phyloP scores from a whole-genome alignment of 2,329 filamentous ascomycete species.

The Fusarium ramigenum region DNA sequence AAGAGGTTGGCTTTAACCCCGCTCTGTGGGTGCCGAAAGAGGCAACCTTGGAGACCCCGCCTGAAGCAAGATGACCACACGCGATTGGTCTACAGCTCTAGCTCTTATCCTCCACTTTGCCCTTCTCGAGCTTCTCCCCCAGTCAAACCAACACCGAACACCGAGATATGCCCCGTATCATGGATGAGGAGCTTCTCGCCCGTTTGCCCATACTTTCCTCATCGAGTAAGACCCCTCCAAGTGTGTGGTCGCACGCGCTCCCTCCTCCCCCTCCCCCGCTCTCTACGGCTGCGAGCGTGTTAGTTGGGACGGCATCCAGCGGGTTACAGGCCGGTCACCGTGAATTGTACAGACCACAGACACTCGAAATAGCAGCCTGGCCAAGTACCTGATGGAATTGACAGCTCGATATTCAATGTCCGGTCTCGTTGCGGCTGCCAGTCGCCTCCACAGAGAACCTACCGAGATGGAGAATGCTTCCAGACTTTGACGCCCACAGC shows the following conservation, averaged over 20 bases:
- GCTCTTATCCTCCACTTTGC: constrained; percentile 14
- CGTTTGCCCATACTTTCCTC: constrained; percentile 36
- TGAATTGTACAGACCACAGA: neutral
- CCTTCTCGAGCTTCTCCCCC: constrained; percentile 17
- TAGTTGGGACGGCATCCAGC: constrained; percentile 24
- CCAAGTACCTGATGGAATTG: constrained; percentile 2
- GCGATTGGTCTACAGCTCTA: constrained; percentile 14
- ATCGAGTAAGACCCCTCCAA: constrained; percentile 32
- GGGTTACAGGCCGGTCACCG: constrained; percentile 22
- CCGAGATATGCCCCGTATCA: constrained; percentile 44
- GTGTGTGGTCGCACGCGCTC: constrained; percentile 29
- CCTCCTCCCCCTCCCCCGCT: constrained; percentile 24
- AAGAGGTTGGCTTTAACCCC: constrained; percentile 12
- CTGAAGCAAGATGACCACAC: neutral
- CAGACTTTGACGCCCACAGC: constrained; percentile 14
- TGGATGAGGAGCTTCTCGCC: constrained; percentile 4
- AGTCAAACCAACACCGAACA: constrained; percentile 39
- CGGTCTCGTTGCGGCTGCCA: constrained; percentile 13
- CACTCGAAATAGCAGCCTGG: neutral
- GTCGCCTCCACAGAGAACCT: neutral
- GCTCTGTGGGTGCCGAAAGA: constrained; percentile 18
- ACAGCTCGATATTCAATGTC: constrained; percentile 3
- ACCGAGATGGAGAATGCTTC: constrained; percentile 13
- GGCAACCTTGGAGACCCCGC: constrained; percentile 18
- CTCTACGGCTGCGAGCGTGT: constrained; percentile 3